Conservation (phyloP, 2,329 filamentous ascomycete species). For the Penicillium nordicum region DNA sequence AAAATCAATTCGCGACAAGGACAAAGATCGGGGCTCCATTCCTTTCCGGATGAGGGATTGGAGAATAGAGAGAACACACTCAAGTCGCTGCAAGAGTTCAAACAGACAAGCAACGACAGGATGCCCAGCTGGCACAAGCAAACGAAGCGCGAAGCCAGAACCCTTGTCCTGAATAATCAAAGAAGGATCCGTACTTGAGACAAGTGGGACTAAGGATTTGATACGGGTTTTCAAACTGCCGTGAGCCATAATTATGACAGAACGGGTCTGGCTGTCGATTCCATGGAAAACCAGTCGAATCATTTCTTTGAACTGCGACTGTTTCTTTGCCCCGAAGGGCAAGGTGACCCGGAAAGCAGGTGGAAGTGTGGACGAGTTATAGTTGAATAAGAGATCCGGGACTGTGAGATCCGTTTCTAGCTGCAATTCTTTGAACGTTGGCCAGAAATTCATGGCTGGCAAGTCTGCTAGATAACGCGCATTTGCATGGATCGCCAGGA, state of each 20-base stretch:
- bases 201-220: constrained; percentile 26
- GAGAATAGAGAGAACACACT: constrained; percentile 36
- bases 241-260: constrained; percentile 36
- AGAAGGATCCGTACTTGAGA: constrained; percentile 29
- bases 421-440: constrained; percentile 29
- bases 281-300: constrained; percentile 40
- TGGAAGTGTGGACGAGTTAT: constrained; percentile 31
- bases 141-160: constrained; percentile 37
- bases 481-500: constrained; percentile 39
- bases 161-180: constrained; percentile 35
- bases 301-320: constrained; percentile 33
- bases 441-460: constrained; percentile 28
- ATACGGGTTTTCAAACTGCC: constrained; percentile 31
- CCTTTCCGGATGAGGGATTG: constrained; percentile 35
- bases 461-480: constrained; percentile 33
- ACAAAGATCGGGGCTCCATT: constrained; percentile 32
- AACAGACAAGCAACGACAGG: constrained; percentile 36
- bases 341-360: constrained; percentile 28
- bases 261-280: constrained; percentile 33
- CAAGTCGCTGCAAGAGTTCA: constrained; percentile 38
- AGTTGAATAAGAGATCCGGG: constrained; percentile 36
- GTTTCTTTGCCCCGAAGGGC: constrained; percentile 25
- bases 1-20: constrained; percentile 36
- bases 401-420: constrained; percentile 31
- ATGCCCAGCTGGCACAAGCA: constrained; percentile 36